phyloP scores from a whole-genome alignment of 495 filamentous ascomycete genomes.

The Pyrenula massariospora region DNA sequence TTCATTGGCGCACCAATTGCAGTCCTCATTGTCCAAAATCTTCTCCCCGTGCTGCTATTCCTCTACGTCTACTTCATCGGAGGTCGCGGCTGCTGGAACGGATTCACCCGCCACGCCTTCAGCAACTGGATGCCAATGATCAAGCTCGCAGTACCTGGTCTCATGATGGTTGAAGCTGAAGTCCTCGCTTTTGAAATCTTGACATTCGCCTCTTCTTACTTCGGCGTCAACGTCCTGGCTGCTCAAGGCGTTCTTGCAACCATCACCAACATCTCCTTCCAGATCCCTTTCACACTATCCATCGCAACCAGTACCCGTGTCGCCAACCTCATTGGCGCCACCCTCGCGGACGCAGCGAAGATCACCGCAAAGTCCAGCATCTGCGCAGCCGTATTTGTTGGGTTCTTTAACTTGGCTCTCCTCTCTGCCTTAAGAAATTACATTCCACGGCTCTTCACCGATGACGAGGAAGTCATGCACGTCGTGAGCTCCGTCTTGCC shows the following conservation, averaged over 20 bases:
- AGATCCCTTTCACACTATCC: constrained; percentile 54
- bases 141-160: constrained; percentile 67
- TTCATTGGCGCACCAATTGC: constrained; percentile 80
- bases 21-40: constrained; percentile 66
- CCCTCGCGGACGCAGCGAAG: constrained; percentile 57
- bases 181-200: constrained; percentile 76
- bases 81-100: constrained; percentile 65
- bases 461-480: constrained; percentile 64
- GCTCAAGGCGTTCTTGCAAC: constrained; percentile 57
- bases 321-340: constrained; percentile 58
- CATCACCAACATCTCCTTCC: constrained; percentile 47
- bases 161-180: constrained; percentile 89
- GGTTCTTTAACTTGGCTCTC: constrained; percentile 62
- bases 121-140: constrained; percentile 84
- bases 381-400: constrained; percentile 51
- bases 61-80: constrained; percentile 51
- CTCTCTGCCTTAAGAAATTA: constrained; percentile 50
- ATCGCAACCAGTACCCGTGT: constrained; percentile 54
- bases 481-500: constrained; percentile 65
- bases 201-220: constrained; percentile 58
- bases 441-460: constrained; percentile 70
- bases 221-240: constrained; percentile 57
- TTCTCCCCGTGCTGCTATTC: constrained; percentile 66
- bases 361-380: constrained; percentile 60
- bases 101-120: constrained; percentile 56